Evolutionary conservation across 805 yeast genomes (phyloP).

Genomic region (Starmerella stigmatis): DNA sequence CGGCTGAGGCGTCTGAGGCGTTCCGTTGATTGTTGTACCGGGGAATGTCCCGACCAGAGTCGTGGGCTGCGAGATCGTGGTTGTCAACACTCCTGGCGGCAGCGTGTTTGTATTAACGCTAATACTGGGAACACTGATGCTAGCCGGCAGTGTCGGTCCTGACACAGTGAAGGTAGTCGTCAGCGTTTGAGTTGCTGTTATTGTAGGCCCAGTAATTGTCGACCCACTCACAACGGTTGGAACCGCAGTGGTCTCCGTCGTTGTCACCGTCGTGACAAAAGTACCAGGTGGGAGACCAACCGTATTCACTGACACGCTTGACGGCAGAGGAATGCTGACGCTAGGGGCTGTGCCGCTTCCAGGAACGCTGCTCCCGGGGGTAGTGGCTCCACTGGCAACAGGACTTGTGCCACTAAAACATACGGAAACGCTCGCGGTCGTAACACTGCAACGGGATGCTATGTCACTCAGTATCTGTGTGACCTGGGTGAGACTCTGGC

Average conservation of each 20-base stretch:
- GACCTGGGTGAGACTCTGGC: neutral
- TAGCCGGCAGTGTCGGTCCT: slow-evolving; percentile 21
- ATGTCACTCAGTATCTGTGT: neutral
- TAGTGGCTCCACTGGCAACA: too few species aligned
- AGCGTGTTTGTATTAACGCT: slow-evolving; percentile 1
- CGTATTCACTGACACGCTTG: too few species aligned
- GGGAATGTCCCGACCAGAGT: slow-evolving; percentile 1
- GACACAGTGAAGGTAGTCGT: slow-evolving; percentile 16
- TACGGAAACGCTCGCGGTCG: neutral
- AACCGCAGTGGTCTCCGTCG: neutral
- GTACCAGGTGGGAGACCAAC: neutral
- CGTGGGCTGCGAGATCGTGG: neutral
- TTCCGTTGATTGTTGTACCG: slow-evolving; percentile 3
- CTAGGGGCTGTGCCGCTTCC: neutral
- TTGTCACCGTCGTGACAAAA: neutral
- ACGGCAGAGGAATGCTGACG: too few species aligned
- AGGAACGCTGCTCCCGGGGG: neutral
- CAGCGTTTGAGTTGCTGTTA: neutral
- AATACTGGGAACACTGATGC: neutral
- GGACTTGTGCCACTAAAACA: neutral
- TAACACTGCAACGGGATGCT: neutral
- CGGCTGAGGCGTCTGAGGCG: neutral
- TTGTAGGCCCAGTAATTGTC: neutral
- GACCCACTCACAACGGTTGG: neutral
- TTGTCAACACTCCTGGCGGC: slow-evolving; percentile 1